phyloP scores from a whole-genome alignment of 345 rosid species.

The Dimocarpus longan region DNA sequence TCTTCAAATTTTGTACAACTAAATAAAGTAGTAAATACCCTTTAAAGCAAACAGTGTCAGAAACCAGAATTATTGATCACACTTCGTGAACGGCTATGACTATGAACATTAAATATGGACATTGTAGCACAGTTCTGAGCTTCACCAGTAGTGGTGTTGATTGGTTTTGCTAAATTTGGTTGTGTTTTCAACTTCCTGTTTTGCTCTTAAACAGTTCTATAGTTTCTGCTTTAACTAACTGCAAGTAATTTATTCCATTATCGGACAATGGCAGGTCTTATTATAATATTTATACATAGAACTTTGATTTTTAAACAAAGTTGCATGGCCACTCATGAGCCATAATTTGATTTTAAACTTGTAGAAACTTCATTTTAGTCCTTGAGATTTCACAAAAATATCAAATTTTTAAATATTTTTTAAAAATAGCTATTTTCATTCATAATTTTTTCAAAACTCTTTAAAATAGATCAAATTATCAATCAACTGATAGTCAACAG shows the following conservation, averaged over 20 bases:
- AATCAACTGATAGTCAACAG: too few relatives aligned
- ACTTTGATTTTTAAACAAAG: not conserved
- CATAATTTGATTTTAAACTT: too few relatives aligned
- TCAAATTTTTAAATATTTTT: too few relatives aligned
- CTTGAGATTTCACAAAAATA: too few relatives aligned
- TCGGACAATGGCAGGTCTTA: not conserved
- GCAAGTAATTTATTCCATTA: not conserved
- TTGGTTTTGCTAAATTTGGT: not conserved
- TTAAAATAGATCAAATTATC: too few relatives aligned
- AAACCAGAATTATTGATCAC: not conserved
- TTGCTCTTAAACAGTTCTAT: not conserved
- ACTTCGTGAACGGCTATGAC: not conserved
- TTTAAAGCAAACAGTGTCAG: too few relatives aligned
- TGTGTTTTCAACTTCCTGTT: not conserved
- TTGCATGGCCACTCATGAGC: too few relatives aligned
- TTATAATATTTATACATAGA: not conserved
- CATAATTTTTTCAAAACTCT: too few relatives aligned
- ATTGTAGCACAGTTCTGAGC: not conserved
- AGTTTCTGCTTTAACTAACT: not conserved
- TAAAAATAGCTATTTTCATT: too few relatives aligned
- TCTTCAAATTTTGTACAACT: too few relatives aligned
- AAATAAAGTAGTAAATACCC: too few relatives aligned
- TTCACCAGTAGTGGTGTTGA: not conserved
- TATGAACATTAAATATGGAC: not conserved
- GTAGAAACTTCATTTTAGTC: too few relatives aligned